Evolutionary conservation across 169 alveolate species (phyloP), one percentile per base, ranked within the genome.

Genomic region (Eimeria tenella): DNA sequence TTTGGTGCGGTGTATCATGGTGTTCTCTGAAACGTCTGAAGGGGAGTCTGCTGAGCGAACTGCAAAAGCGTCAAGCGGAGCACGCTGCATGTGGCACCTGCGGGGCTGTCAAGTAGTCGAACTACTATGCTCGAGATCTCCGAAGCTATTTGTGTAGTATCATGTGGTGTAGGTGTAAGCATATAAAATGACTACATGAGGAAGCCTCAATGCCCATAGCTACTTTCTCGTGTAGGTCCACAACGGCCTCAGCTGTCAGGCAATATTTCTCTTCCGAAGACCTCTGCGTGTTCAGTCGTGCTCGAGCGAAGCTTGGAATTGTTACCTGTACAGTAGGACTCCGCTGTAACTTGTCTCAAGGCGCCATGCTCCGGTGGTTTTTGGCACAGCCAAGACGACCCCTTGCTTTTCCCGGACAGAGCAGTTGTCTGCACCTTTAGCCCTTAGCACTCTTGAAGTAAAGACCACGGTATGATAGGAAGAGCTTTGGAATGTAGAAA

Each of bases 11-110:
- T 31, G 42, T 31, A 31, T 31, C 42, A 31, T 31, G 42, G 42
- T 31, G 42, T 31, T 31, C 42, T 31, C 2, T 31, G 42, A 31
- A 31, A 31, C 42, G 4, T 31, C 42, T 31, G 42, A 31, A 31
- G 42, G 42, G 42, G 42, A 31, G 42, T 31, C 42, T 31, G 42
- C 42, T 31, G 42, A 31, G 42, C 42, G 42, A 31, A 31, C 42
- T 31, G 42, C 42, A 25, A 56, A n/a, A 15, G 82, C 19, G 56
- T 56, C 5, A 17, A 58, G 86, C 52, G 62, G n/a, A n/a, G 87
- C 70, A 19, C 65, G 65, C 68, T 77, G 90, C 90, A 81, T 81
- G 90, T 81, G 90, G 75, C 90, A 81, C 74, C 50, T 81, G 90
- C 90, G 90, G 90, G 90, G 90, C 90, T 81, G 90, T 23, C 31